These are phyloP conservation scores for Protomyces gravidus DNA, from an alignment of 1,139 yeast genomes.

Conservation along the genomic window DNA sequence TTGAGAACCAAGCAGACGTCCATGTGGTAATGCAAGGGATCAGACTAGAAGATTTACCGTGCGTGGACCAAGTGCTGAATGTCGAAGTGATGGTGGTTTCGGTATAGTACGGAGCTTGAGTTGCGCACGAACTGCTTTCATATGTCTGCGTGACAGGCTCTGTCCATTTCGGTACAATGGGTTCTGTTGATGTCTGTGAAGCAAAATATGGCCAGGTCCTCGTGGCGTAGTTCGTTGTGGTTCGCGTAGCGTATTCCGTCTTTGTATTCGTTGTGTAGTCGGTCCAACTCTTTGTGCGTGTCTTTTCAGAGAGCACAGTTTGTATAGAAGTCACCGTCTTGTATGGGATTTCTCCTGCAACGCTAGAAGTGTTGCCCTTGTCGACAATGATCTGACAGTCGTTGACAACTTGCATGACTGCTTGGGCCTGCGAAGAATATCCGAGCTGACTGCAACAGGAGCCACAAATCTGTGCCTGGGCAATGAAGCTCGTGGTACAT, in stretches of 20 bases:
- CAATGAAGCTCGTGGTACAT: conserved; percentile 9
- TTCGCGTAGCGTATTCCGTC: background rate
- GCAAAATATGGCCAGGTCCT: no score
- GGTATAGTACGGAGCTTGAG: background rate
- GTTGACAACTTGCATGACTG: conserved; percentile 5
- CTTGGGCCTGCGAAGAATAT: background rate
- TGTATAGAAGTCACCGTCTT: background rate
- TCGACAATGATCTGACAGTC: conserved; percentile 6
- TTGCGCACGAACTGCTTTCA: no score
- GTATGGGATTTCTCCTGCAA: conserved; percentile 3
- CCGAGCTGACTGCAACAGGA: conserved; percentile 13
- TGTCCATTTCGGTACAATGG: no score
- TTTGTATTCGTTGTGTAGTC: background rate
- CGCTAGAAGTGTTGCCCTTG: conserved; percentile 17
- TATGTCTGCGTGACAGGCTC: no score
- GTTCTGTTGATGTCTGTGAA: no score
- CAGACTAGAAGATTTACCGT: background rate
- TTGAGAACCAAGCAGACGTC: background rate
- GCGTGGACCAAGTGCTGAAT: background rate
- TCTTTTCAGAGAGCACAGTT: background rate
- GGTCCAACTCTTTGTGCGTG: background rate
- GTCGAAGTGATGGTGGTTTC: background rate
- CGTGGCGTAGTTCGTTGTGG: background rate
- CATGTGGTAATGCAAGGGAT: background rate
- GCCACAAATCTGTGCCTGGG: conserved; percentile 5